Base-by-base conservation (phyloP, 352 stramenopile genomes). In the Aphanomyces euteiches region DNA sequence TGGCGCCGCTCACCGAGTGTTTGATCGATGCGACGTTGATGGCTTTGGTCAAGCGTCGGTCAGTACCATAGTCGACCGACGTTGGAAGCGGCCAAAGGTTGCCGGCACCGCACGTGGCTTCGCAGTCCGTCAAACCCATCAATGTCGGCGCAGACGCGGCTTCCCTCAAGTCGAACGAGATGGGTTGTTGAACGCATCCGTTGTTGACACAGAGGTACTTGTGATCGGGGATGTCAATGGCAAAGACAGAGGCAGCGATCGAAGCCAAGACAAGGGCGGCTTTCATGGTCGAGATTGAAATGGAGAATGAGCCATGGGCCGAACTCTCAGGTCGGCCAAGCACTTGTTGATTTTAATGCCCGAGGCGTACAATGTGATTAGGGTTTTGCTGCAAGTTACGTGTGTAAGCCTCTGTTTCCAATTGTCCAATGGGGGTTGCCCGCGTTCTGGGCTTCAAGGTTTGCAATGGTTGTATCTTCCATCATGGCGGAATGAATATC, bases 81-180 rank as follows among this genome's bases (percentile, higher is more conserved):
- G 41, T 56, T 6, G 59, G 59, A 21, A 58, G 47, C 17, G 59
- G 59, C 59, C 59, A 67, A n/a, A 67, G 59, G 59, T 67, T 67
- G 7, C 59, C 59, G 6, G 54, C 6, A 36, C 59, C 47, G 38
- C 59, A 67, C 0, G 59, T 67, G 19, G 43, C 43, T 57, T 67
- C 59, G 28, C 59, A 67, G 41, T 50, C 43, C 10, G 43, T 50
- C 43, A 50, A 50, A 12, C 10, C 10, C 10, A 12, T n/a, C 43
- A 50, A 50, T 12, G 43, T 50, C 43, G 43, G 43, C 10, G 43
- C 43, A 1, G 43, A 50, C 43, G 43, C 43, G 43, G 0, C 17
- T 50, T 50, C 43, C 28, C 28, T 28, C 17, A n/a, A 12, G 43
- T 50, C 43, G 43, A 50, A 50, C 43, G 41, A 13, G 19, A 57